Base-by-base conservation (phyloP, 768 basidiomycete genomes). In the Ramaria sp. region DNA sequence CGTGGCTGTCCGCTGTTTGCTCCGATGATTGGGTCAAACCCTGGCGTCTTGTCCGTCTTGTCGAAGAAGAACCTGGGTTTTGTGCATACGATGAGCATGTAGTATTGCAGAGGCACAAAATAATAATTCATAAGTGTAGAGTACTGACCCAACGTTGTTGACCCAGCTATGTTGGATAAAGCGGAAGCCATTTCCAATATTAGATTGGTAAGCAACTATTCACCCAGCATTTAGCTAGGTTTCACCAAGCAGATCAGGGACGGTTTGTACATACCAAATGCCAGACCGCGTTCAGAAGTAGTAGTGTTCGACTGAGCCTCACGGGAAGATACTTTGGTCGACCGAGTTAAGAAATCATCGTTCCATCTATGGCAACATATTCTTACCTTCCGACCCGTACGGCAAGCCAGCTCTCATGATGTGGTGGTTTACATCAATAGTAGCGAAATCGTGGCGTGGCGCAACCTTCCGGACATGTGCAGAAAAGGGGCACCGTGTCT, bases 391-490 rank as follows among this genome's bases (percentile, higher is more conserved):
- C 24, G 77, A 74, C 1, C 78, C 78, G 59, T 75, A 80, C 44
- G 73, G 75, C 41, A 78, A 67, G 24, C 77, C 74, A 25, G 74
- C 68, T 34, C 77, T 73, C 59, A 73, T 68, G 60, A 78, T 78
- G 41, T 74, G 71, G 18, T 60, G 55, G 24, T 45, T 59, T 24
- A 43, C 15, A 39, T 50, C 28, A 8, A 27, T n/a, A 22, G 43
- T 20, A 34, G 15, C 32, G 20, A 42, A 43, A 56, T 60, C 34
- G 20, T 34, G 48, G 16, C 77, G 71, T 25, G 75, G 76, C 57
- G 66, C 65, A 15, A 71, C 73, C 66, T 76, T 77, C 27, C 76
- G 70, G 42, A 70, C 62, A 52, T 77, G 75, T 0, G 74, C 73
- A 24, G 73, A 72, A 61, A 77, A 76, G 7, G 77, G 77, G 56